These are phyloP conservation scores for Hygrophorus pudorinus DNA, from an alignment of 768 basidiomycete genomes.

Conservation along the genomic window DNA sequence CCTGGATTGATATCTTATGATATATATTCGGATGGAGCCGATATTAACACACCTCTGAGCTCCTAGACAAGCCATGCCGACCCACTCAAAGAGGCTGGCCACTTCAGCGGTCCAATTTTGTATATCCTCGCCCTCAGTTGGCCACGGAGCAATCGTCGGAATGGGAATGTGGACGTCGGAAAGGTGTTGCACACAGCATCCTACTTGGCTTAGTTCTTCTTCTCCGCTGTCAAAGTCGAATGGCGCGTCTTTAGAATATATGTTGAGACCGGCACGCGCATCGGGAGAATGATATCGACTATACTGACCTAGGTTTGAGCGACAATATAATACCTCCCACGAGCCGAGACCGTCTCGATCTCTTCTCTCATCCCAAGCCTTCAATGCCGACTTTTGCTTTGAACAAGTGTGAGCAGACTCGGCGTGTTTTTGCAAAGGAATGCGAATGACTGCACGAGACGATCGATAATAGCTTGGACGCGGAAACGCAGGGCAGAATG, in stretches of 20 bases:
- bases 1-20: slow-evolving; percentile 24
- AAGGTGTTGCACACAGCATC: slow-evolving; percentile 17
- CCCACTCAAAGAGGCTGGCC: slow-evolving; percentile 55
- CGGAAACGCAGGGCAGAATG: not conserved
- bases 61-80: slow-evolving; percentile 58
- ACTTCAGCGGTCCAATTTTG: slow-evolving; percentile 44
- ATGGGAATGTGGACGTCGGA: slow-evolving; percentile 33
- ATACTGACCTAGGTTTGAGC: not conserved
- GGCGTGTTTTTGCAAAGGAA: slow-evolving; percentile 32
- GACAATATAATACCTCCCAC: slow-evolving; percentile 3
- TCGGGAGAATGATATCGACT: too few species aligned
- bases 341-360: slow-evolving; percentile 5
- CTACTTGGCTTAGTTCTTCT: slow-evolving; percentile 13
- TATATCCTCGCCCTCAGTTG: slow-evolving; percentile 16
- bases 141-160: slow-evolving; percentile 19
- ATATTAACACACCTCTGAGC: slow-evolving; percentile 43
- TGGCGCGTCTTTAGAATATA: slow-evolving; percentile 11
- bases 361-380: slow-evolving; percentile 40
- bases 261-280: too few species aligned
- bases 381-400: slow-evolving; percentile 31
- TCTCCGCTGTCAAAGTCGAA: slow-evolving; percentile 9
- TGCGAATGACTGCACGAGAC: slow-evolving; percentile 32
- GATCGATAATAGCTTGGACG: not conserved
- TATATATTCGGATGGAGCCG: slow-evolving; percentile 2
- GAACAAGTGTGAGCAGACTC: slow-evolving; percentile 25